Percentiles rank a stretch among this genome's conserved stretches.
These are phyloP conservation scores for Cadophora sp. DNA, from an alignment of 2,329 filamentous ascomycete species.

Conservation along the genomic window DNA sequence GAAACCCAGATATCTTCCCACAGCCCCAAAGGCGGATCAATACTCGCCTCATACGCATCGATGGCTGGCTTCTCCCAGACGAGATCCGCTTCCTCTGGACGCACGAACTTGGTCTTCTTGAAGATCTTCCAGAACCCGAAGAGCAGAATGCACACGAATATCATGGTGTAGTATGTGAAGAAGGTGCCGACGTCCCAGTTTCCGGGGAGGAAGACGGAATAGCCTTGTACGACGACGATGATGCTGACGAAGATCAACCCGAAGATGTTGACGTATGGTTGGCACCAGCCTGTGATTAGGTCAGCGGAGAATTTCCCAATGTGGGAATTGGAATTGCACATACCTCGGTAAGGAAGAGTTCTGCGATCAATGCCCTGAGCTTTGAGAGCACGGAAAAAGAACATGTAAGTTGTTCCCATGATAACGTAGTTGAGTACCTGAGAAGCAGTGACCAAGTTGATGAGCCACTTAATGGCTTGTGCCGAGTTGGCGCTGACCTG, in stretches of 20 bases:
- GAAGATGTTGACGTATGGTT: slow-evolving; percentile 18
- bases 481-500: slow-evolving; percentile 59
- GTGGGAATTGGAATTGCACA: neutral
- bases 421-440: slow-evolving; percentile 74
- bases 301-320: neutral
- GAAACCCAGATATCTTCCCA: slow-evolving; percentile 13
- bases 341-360: slow-evolving; percentile 63
- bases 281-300: slow-evolving; percentile 8
- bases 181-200: slow-evolving; percentile 17
- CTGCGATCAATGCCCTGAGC: slow-evolving; percentile 70
- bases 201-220: slow-evolving; percentile 18
- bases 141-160: slow-evolving; percentile 14
- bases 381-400: slow-evolving; percentile 70
- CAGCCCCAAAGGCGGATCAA: neutral
- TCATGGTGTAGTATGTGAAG: slow-evolving; percentile 21
- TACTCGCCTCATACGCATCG: slow-evolving; percentile 17
- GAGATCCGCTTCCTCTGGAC: slow-evolving; percentile 16
- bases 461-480: slow-evolving; percentile 49
- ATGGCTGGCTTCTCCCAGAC: slow-evolving; percentile 19
- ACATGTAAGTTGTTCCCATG: slow-evolving; percentile 72
- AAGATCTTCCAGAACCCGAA: slow-evolving; percentile 24
- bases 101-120: slow-evolving; percentile 21
- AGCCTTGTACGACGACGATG: slow-evolving; percentile 19
- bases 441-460: slow-evolving; percentile 68
- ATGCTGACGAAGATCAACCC: slow-evolving; percentile 5